These are phyloP conservation scores for Holtermanniella nyarrowii DNA, from an alignment of 768 basidiomycete species.

Conservation along the genomic window DNA sequence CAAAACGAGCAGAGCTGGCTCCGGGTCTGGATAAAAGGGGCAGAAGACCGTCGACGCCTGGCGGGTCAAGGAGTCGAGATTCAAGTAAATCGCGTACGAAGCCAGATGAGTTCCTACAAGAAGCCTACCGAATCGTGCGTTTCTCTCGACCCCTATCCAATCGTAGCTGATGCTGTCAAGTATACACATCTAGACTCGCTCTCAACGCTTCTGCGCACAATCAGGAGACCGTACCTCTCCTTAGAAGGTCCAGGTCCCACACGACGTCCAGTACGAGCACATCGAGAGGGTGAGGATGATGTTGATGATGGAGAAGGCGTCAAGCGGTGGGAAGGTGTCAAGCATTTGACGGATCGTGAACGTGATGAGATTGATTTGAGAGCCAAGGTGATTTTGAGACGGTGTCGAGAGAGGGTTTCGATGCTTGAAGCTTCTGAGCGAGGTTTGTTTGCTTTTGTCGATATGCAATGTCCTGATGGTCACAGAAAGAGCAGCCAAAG, in stretches of 20 bases:
- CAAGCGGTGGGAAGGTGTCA: slow-evolving; percentile 33
- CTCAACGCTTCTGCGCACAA: slow-evolving; percentile 51
- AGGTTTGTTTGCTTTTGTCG: slow-evolving; percentile 49
- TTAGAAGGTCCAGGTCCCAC: slow-evolving; percentile 45
- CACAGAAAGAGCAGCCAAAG: neutral
- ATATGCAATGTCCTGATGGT: neutral
- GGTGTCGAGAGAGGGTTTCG: slow-evolving; percentile 76
- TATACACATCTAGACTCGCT: slow-evolving; percentile 32
- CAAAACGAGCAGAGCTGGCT: neutral
- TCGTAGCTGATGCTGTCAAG: slow-evolving; percentile 10
- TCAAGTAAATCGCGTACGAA: neutral
- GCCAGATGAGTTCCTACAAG: slow-evolving; percentile 30
- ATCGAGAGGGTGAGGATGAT: slow-evolving; percentile 7
- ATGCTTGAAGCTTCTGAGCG: slow-evolving; percentile 82
- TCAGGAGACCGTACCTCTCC: slow-evolving; percentile 80
- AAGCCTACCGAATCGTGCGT: slow-evolving; percentile 39
- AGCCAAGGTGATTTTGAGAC: slow-evolving; percentile 69
- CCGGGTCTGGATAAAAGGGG: neutral
- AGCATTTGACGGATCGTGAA: slow-evolving; percentile 68
- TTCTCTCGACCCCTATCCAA: neutral
- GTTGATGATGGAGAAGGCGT: slow-evolving; percentile 18
- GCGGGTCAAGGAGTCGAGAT: neutral
- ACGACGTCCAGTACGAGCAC: slow-evolving; percentile 6
- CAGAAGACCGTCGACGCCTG: neutral
- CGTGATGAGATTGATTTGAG: slow-evolving; percentile 93